Base-by-base conservation (phyloP, 768 basidiomycete genomes). In the Krasilnikovozyma curviuscula region DNA sequence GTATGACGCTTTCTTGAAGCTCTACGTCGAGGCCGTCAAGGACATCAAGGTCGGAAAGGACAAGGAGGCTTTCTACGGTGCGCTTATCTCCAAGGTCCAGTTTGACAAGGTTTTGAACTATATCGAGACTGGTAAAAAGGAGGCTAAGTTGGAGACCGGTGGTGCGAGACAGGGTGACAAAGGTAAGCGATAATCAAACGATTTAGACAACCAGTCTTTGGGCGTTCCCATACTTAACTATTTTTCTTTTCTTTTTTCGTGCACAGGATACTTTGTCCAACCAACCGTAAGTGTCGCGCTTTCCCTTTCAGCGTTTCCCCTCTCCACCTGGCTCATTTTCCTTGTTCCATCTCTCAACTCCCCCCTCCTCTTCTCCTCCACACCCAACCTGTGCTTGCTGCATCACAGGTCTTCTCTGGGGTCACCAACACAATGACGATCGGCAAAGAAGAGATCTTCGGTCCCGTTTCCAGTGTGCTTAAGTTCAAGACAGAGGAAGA, bases 331-430 rank as follows among this genome's bases (percentile, higher is more conserved):
- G 21, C 45, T 19, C 39, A 42, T 29, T 46, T 40, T 28, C 49
- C 49, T 63, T 40, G n/a, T n/a, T n/a, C n/a, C n/a, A n/a, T n/a
- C 12, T n/a, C n/a, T n/a, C n/a, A n/a, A n/a, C n/a, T n/a, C n/a
- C n/a, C n/a, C n/a, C n/a, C n/a, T n/a, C n/a, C n/a, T n/a, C n/a
- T n/a, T n/a, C n/a, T n/a, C n/a, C n/a, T n/a, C n/a, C n/a, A n/a
- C n/a, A n/a, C n/a, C n/a, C n/a, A n/a, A n/a, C n/a, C n/a, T n/a
- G n/a, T n/a, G n/a, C n/a, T n/a, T n/a, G n/a, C n/a, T n/a, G n/a
- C n/a, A n/a, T n/a, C n/a, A n/a, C n/a, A n/a, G n/a, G 71, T 84
- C 56, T 78, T 83, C 66, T 74, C 76, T 13, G 69, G 81, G 56
- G 70, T 71, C 12, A 71, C 63, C 38, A 69, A 73, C 5, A 72